Conservation (phyloP, 2,329 filamentous ascomycete species). For the Penicillium crustosum region DNA sequence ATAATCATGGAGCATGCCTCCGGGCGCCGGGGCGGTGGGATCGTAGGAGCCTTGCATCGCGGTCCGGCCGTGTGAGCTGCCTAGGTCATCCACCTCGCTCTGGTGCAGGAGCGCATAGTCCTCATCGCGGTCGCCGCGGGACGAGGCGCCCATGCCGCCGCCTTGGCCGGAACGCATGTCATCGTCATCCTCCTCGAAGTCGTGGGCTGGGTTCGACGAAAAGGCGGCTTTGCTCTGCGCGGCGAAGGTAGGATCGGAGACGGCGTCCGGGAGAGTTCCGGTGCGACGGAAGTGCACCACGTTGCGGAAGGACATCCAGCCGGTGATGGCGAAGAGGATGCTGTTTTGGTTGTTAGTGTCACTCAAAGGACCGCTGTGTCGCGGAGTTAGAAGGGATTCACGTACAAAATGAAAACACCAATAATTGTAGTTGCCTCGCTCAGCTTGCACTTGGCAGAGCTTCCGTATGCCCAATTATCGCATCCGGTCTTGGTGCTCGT, state of each 20-base stretch:
- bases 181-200: constrained; percentile 48
- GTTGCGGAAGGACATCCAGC: constrained; percentile 55
- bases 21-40: constrained; percentile 35
- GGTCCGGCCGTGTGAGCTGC: constrained; percentile 35
- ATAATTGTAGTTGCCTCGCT: constrained; percentile 57
- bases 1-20: constrained; percentile 39
- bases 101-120: constrained; percentile 55
- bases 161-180: constrained; percentile 45
- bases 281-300: constrained; percentile 58
- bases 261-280: constrained; percentile 52
- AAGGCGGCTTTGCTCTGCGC: constrained; percentile 51
- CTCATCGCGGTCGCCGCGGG: constrained; percentile 46
- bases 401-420: constrained; percentile 59
- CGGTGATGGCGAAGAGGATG: constrained; percentile 55
- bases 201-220: constrained; percentile 47
- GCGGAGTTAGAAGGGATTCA: constrained; percentile 3
- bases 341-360: constrained; percentile 32
- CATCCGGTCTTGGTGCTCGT: constrained; percentile 27
- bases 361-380: neutral
- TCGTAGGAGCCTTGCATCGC: constrained; percentile 43
- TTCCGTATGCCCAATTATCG: constrained; percentile 52
- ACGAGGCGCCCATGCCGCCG: constrained; percentile 42
- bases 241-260: constrained; percentile 49
- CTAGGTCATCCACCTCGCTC: constrained; percentile 46
- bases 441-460: constrained; percentile 55